Percentiles rank a stretch among this genome's conserved stretches.
Conservation (phyloP, 2,329 filamentous ascomycete genomes). For the Balansia obtecta region DNA sequence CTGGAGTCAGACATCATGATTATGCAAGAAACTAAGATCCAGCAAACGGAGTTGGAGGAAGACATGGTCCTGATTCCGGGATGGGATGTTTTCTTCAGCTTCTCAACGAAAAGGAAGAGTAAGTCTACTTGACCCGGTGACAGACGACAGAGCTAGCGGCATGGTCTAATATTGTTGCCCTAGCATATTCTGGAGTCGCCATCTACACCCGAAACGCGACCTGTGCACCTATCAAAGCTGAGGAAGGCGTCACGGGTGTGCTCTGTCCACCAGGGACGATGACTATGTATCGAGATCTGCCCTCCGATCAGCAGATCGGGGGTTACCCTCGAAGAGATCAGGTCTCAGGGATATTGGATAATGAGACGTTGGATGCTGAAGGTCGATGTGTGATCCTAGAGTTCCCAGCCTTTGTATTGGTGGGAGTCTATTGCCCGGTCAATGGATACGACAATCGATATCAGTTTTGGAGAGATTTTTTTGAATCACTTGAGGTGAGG, state of each 20-base stretch:
- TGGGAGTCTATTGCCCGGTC: slow-evolving; percentile 87
- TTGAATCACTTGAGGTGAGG: slow-evolving; percentile 67
- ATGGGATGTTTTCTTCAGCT: slow-evolving; percentile 93
- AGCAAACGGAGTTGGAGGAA: slow-evolving; percentile 79
- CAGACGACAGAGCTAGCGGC: background rate
- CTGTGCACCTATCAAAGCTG: slow-evolving; percentile 77
- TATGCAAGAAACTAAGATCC: slow-evolving; percentile 94
- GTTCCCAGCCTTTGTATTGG: slow-evolving; percentile 86
- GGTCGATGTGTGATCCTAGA: slow-evolving; percentile 85
- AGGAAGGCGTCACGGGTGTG: slow-evolving; percentile 84
- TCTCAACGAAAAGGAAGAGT: slow-evolving; percentile 92
- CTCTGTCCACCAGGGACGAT: slow-evolving; percentile 61
- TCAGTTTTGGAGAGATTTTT: slow-evolving; percentile 69
- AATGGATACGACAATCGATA: slow-evolving; percentile 75
- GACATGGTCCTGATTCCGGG: slow-evolving; percentile 93
- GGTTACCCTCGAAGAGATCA: slow-evolving; percentile 70
- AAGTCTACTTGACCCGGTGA: slow-evolving; percentile 8
- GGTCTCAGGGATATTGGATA: slow-evolving; percentile 51
- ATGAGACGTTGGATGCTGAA: slow-evolving; percentile 69
- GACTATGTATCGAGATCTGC: slow-evolving; percentile 61
- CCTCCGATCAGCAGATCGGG: slow-evolving; percentile 65
- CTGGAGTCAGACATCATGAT: slow-evolving; percentile 86
- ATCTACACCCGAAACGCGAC: slow-evolving; percentile 85
- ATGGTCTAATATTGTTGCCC: background rate
- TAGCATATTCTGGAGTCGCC: slow-evolving; percentile 89